Evolutionary conservation across 768 basidiomycete species (phyloP), one percentile per base, ranked within the genome.

Genomic region (Mycena sanguinolenta): DNA sequence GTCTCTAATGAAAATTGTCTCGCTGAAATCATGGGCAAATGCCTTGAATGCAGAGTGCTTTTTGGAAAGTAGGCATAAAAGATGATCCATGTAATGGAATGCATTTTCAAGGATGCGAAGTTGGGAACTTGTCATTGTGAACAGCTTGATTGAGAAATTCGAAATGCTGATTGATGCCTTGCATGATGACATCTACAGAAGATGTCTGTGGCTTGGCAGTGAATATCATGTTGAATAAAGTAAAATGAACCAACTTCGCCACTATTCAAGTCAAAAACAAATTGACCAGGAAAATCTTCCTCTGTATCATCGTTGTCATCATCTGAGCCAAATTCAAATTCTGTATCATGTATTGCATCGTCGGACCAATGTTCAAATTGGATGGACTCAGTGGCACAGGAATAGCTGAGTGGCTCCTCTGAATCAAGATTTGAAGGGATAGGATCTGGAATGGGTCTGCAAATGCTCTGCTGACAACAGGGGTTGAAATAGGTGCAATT

Each of bases 11-110:
- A 65, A 65, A 8, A 65, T 65, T 44, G 64, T 44, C 25, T 65
- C 64, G 4, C 30, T 36, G 28, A 65, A 65, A 25, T 65, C 55
- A 25, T 49, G 55, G 3, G 55, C 39, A 30, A 58, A 65, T 1
- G 64, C 55, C 19, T 65, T 65, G 64, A 65, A 65, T 19, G 64
- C 64, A 1, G 64, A 58, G 17, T 65, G 64, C 17, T 58, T 58
- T 30, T 50, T 65, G 2, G 57, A 58, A 19, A 65, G 16, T 30
- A 65, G 64, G 1, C 64, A 46, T 13, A 65, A 46, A 8, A 65
- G 64, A 19, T 57, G 64, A 19, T 65, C 64, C 64, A 65, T 67
- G 9, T 38, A 67, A n/a, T 67, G 65, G 13, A 67, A 67, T 10
- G 58, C 58, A 27, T 67, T 58, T 7, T 67, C 65, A 3, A 67